phyloP scores from a whole-genome alignment of 306 rosid species.

The Benincasa hispida region DNA sequence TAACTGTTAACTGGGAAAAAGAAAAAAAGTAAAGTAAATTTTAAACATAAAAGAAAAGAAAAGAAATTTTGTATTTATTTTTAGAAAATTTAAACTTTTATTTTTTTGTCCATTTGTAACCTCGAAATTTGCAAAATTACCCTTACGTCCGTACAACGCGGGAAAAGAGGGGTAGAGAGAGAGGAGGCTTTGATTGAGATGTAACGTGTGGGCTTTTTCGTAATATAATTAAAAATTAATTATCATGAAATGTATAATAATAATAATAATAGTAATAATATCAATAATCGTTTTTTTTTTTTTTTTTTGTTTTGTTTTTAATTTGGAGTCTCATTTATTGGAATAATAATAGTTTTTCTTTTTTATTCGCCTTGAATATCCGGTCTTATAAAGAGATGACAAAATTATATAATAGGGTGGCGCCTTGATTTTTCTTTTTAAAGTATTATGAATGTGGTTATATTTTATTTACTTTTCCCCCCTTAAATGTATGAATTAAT shows the following conservation, averaged over 20 bases:
- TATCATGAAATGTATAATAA: not conserved
- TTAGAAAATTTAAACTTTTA: not conserved
- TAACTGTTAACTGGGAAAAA: not conserved
- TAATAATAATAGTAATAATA: not conserved
- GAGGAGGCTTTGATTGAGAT: slow-evolving; percentile 27
- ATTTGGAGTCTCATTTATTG: not conserved
- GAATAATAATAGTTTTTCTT: not conserved
- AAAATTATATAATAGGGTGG: not conserved
- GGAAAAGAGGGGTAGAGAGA: slow-evolving; percentile 8
- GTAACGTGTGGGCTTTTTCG: slow-evolving; percentile 25
- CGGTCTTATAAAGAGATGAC: not conserved
- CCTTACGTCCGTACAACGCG: slow-evolving; percentile 27
- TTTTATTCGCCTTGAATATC: not conserved
- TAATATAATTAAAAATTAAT: not conserved
- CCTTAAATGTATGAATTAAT: too few relatives aligned
- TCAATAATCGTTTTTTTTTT: not conserved
- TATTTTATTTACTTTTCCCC: too few relatives aligned
- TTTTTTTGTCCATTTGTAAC: not conserved
- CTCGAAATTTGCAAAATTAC: slow-evolving; percentile 3
- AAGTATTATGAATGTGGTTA: too few relatives aligned
- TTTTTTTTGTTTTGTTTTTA: not conserved
- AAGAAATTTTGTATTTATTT: too few relatives aligned
- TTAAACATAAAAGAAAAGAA: not conserved
- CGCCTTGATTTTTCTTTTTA: not conserved
- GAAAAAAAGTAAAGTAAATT: not conserved